These are phyloP conservation scores for Samsoniella hepiali DNA, from an alignment of 2,329 filamentous ascomycete species.

Conservation along the genomic window DNA sequence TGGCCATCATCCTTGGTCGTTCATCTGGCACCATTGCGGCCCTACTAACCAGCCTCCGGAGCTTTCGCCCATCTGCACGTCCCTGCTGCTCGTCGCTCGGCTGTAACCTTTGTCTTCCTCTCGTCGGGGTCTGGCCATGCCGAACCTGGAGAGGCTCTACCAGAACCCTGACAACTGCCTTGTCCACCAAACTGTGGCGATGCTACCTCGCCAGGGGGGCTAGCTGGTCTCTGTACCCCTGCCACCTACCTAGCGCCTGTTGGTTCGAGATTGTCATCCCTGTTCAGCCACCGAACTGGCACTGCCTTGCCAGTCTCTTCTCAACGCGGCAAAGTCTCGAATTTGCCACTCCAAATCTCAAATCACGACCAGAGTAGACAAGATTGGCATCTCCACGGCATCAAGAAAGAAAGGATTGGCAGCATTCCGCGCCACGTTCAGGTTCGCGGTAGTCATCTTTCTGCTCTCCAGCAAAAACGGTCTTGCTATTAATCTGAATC, in stretches of 20 bases:
- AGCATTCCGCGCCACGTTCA: background rate
- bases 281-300: background rate
- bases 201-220: background rate
- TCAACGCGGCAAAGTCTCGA: constrained; percentile 7
- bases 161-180: constrained; percentile 1
- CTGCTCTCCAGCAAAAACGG: background rate
- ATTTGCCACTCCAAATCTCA: constrained; percentile 12
- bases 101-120: background rate
- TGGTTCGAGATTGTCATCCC: background rate
- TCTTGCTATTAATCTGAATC: background rate
- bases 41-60: constrained; percentile 4
- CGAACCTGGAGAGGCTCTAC: background rate
- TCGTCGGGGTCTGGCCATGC: constrained; percentile 2
- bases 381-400: background rate
- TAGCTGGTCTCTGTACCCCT: background rate
- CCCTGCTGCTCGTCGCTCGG: background rate
- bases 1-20: background rate
- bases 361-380: constrained; percentile 1
- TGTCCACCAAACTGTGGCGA: constrained; percentile 5
- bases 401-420: background rate
- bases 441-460: background rate
- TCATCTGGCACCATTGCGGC: constrained; percentile 9
- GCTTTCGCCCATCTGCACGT: constrained; percentile 11
- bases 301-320: background rate
- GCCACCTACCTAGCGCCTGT: constrained; percentile 8